Conservation (phyloP, 2,329 filamentous ascomycete species). For the Sphaerulina musiva region DNA sequence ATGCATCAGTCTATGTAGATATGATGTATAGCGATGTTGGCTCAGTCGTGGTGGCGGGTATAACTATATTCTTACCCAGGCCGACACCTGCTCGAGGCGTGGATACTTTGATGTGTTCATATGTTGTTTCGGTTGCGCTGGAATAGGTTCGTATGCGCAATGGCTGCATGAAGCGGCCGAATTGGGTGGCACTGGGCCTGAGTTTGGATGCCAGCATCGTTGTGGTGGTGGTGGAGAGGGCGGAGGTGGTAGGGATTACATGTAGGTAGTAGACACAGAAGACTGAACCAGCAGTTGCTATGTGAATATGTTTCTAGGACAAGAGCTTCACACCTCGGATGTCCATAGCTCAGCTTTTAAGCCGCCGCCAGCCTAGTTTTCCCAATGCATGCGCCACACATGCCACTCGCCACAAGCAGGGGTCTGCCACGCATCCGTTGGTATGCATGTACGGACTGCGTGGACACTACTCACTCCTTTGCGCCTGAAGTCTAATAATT, state of each 20-base stretch:
- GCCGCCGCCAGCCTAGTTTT: background rate
- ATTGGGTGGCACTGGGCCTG: slow-evolving; percentile 55
- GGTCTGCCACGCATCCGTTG: background rate
- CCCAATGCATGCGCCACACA: background rate
- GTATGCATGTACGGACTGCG: background rate
- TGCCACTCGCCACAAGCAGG: background rate
- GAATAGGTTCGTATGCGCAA: slow-evolving; percentile 46
- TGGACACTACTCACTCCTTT: background rate
- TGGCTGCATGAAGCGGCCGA: slow-evolving; percentile 54
- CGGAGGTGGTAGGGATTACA: background rate
- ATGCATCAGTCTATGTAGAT: background rate
- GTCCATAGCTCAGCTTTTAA: background rate
- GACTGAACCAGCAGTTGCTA: background rate
- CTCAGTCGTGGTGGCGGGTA: background rate
- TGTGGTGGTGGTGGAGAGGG: background rate
- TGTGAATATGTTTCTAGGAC: background rate
- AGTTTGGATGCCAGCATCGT: slow-evolving; percentile 35
- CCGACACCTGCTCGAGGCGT: slow-evolving; percentile 83
- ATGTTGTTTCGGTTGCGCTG: slow-evolving; percentile 46
- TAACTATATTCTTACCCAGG: slow-evolving; percentile 54
- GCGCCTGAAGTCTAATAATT: background rate
- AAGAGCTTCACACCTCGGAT: background rate
- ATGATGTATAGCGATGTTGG: background rate
- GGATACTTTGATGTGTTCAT: slow-evolving; percentile 77
- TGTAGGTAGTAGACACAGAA: background rate